Percentiles rank a stretch among this genome's conserved stretches.
Evolutionary conservation across 768 basidiomycete species (phyloP).

Genomic region (Mycena metata): DNA sequence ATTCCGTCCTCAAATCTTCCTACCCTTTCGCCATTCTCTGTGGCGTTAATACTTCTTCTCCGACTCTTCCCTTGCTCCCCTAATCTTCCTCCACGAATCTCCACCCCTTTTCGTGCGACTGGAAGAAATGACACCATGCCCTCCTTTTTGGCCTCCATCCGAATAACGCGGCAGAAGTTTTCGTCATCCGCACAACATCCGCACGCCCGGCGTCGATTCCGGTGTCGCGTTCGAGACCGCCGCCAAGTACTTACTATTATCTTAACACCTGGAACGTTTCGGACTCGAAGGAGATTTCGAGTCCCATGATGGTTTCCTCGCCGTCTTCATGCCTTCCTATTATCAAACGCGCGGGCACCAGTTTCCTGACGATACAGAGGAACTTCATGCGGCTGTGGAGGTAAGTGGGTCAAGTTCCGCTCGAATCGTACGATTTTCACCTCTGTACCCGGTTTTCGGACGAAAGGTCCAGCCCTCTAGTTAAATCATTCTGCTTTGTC

Average conservation of each 20-base stretch:
- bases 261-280: conserved; percentile 18
- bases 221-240: conserved; percentile 17
- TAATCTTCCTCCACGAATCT: too few species aligned
- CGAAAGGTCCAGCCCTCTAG: too few species aligned
- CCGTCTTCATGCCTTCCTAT: background rate
- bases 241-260: conserved; percentile 14
- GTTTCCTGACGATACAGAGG: conserved; percentile 17
- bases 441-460: too few species aligned
- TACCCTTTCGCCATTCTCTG: conserved; percentile 13
- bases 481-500: too few species aligned
- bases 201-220: conserved; percentile 12
- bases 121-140: too few species aligned
- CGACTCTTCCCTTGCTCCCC: conserved; percentile 14
- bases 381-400: conserved; percentile 14
- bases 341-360: conserved; percentile 12
- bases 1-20: conserved; percentile 10
- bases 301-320: conserved; percentile 13
- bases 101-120: too few species aligned
- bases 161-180: too few species aligned
- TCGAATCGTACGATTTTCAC: conserved; percentile 1
- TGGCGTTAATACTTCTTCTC: conserved; percentile 5
- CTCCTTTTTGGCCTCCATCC: too few species aligned
- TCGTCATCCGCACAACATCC: too few species aligned
- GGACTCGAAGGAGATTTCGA: conserved; percentile 10
- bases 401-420: conserved; percentile 1